Conservation (phyloP, 78 protist species). For the Guillardia theta region DNA sequence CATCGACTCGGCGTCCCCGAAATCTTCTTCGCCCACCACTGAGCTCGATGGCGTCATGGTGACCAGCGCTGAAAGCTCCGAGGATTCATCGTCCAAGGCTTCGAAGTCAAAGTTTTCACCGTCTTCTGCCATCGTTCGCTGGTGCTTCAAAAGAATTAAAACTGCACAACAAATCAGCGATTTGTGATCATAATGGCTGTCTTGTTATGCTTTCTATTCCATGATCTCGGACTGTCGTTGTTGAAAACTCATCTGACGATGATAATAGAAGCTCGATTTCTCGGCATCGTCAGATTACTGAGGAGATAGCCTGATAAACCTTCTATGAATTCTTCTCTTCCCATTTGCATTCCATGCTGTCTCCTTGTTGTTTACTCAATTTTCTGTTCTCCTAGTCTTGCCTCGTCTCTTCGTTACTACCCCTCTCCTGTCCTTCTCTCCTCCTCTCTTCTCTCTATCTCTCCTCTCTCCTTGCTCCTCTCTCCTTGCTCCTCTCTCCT, state of each 20-base stretch:
- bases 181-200: background rate
- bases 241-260: no score
- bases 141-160: background rate
- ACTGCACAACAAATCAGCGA: background rate
- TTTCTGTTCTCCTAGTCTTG: background rate
- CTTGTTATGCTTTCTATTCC: no score
- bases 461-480: background rate
- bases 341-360: background rate
- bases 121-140: background rate
- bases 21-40: background rate
- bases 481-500: background rate
- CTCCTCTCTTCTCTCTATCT: background rate
- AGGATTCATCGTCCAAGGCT: background rate
- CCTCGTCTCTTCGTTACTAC: background rate
- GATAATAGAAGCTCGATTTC: no score
- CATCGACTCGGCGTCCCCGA: background rate
- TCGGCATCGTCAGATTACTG: background rate
- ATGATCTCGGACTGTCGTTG: background rate
- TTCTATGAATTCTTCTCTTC: background rate
- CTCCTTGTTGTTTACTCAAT: background rate
- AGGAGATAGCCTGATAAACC: background rate
- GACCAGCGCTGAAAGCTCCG: background rate
- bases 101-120: background rate
- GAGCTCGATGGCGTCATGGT: background rate
- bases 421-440: background rate